Conservation (phyloP, 2,329 filamentous ascomycete species). For the Hymenoscyphus infarciens region DNA sequence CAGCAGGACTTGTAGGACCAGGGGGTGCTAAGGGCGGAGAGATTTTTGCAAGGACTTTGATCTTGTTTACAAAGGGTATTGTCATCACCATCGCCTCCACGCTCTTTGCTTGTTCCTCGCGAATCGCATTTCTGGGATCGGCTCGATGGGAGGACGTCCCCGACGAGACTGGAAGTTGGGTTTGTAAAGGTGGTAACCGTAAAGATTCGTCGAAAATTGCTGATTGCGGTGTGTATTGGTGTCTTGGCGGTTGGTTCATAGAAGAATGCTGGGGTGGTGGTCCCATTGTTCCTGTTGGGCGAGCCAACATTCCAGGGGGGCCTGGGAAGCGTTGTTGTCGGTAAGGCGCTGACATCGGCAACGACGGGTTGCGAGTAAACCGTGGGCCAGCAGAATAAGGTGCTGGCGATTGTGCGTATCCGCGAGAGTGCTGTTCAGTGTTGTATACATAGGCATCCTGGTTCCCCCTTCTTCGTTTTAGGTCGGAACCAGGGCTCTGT, state of each 20-base stretch:
- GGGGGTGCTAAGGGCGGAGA: constrained; percentile 59
- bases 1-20: constrained; percentile 34
- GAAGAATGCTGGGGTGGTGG: constrained; percentile 31
- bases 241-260: constrained; percentile 25
- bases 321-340: constrained; percentile 38
- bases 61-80: constrained; percentile 71
- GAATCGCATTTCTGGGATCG: constrained; percentile 33
- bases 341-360: constrained; percentile 35
- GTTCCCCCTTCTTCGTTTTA: constrained; percentile 61
- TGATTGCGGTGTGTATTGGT: constrained; percentile 27
- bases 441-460: constrained; percentile 51
- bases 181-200: constrained; percentile 36
- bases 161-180: constrained; percentile 34
- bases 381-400: constrained; percentile 29
- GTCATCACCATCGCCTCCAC: constrained; percentile 71
- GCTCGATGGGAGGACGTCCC: constrained; percentile 37
- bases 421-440: constrained; percentile 38
- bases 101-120: constrained; percentile 41
- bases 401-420: constrained; percentile 40
- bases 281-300: constrained; percentile 30
- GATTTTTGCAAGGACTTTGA: constrained; percentile 72
- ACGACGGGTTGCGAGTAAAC: constrained; percentile 25
- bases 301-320: constrained; percentile 23
- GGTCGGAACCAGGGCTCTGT: constrained; percentile 46
- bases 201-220: constrained; percentile 34